Conservation (phyloP, 768 basidiomycete genomes). For the Rhizopogon roseolus region DNA sequence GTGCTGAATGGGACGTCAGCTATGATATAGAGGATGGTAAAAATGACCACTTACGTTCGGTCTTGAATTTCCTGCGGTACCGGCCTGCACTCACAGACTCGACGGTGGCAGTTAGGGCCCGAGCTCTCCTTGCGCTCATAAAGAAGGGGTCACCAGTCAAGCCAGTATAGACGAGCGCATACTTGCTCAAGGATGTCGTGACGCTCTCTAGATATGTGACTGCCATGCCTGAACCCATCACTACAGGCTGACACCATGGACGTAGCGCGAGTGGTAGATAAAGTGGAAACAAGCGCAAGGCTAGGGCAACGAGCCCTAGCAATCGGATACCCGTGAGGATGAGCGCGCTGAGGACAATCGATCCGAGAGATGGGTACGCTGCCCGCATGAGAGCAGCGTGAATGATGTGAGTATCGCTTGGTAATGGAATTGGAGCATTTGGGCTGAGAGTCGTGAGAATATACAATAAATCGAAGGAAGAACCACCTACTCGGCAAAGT, state of each 20-base stretch:
- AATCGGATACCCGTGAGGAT: slow-evolving; percentile 69
- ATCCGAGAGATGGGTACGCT: slow-evolving; percentile 77
- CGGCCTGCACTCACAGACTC: slow-evolving; percentile 39
- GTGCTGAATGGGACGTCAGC: slow-evolving; percentile 30
- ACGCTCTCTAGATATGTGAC: slow-evolving; percentile 40
- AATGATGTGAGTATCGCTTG: slow-evolving; percentile 64
- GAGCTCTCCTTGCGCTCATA: slow-evolving; percentile 49
- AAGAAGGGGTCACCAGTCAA: slow-evolving; percentile 72
- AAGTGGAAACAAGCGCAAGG: slow-evolving; percentile 50
- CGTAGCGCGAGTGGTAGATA: slow-evolving; percentile 43
- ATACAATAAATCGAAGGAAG: slow-evolving; percentile 2
- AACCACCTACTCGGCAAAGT: slow-evolving; percentile 59
- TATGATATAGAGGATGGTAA: background rate
- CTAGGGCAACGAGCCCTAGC: slow-evolving; percentile 43
- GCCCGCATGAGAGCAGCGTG: slow-evolving; percentile 77
- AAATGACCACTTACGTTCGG: slow-evolving; percentile 46
- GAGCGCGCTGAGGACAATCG: slow-evolving; percentile 70
- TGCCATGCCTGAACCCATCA: slow-evolving; percentile 30
- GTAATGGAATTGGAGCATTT: slow-evolving; percentile 30
- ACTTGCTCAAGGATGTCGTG: slow-evolving; percentile 54
- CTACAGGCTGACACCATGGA: slow-evolving; percentile 37
- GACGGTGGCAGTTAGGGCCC: slow-evolving; percentile 50
- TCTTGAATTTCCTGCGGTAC: slow-evolving; percentile 44
- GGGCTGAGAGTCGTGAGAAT: slow-evolving; percentile 12
- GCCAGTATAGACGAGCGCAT: slow-evolving; percentile 68